phyloP scores from a whole-genome alignment of 305 asterid genomes.

The Fraxinus nigra region DNA sequence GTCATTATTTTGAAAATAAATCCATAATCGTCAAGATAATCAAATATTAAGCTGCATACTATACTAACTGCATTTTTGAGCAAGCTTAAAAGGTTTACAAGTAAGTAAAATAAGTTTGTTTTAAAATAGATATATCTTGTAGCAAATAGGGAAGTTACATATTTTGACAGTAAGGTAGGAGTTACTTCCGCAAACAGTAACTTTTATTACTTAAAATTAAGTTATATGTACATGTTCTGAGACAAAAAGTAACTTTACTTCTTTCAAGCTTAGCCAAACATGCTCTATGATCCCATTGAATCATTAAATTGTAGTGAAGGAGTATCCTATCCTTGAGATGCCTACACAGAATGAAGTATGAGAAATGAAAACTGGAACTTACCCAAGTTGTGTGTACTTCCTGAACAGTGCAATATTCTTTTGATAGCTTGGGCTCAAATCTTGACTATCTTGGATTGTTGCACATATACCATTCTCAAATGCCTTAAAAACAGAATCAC shows the following conservation, averaged over 20 bases:
- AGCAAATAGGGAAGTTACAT: not conserved
- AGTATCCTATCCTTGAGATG: not conserved
- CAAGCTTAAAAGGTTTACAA: not conserved
- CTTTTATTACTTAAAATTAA: not conserved
- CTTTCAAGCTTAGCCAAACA: not conserved
- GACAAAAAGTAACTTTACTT: not conserved
- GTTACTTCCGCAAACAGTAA: not conserved
- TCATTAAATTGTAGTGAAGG: not conserved
- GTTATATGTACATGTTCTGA: not conserved
- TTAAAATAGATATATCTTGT: not conserved
- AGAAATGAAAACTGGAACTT: not conserved
- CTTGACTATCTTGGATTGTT: not conserved
- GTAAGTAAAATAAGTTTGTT: not conserved
- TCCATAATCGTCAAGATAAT: not conserved
- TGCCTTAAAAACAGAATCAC: constrained; percentile 37
- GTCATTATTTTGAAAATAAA: constrained; percentile 3
- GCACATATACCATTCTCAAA: constrained; percentile 8
- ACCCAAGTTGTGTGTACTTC: not conserved
- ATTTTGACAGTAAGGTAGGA: not conserved
- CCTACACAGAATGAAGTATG: not conserved
- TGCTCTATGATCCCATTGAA: not conserved
- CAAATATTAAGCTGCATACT: not conserved
- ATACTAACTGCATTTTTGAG: not conserved
- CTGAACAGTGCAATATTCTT: constrained; percentile 2
- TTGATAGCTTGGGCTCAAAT: constrained; percentile 8